Evolutionary conservation across 805 yeast genomes (phyloP), one percentile per base, ranked within the genome.

Genomic region (Candida sonorensis): DNA sequence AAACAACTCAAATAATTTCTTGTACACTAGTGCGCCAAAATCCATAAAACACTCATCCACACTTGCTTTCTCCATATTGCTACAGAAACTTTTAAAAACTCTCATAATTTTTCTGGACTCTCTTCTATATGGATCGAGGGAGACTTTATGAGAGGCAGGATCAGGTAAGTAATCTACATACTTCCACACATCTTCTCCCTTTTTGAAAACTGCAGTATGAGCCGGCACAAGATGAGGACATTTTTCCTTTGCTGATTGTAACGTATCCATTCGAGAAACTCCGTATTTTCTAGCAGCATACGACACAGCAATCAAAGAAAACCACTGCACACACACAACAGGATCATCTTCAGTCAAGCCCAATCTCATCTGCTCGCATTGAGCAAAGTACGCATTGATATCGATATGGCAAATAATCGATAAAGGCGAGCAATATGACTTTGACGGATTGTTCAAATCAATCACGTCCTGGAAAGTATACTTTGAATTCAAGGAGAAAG

Each of bases 361-460:
- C 12, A 85, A 65, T 26, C 96, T 59, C 5, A 84, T 62, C 44
- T 81, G 90, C 48, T 92, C 97, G 19, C 81, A 92, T 51, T 92
- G 98, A 0, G 98, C 95, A 57, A 83, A 92, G 55, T 88, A 92
- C 10, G 97, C 97, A 59, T 92, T 94, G 47, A 86, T 72, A 58
- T 92, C 98, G 16, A 92, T 70, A 46, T 87, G 94, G 7, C 81
- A 87, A 23, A 92, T 72, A 16, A 82, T 81, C 0, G 95, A 67
- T 9, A 90, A 61, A 2, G 90, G 85, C 38, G 87, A 77, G 6
- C 49, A 45, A 51, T 72, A 77, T 2, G 92, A 62, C 10, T 56
- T 62, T 2, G 48, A 42, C 1, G 62, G 59, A 29, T 72, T 65
- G 30, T 66, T 62, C 11, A 83, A 55, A 27, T 65, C 69, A 8